Conservation (phyloP, 805 yeast genomes). For the Groenewaldozyma tartarivorans region DNA sequence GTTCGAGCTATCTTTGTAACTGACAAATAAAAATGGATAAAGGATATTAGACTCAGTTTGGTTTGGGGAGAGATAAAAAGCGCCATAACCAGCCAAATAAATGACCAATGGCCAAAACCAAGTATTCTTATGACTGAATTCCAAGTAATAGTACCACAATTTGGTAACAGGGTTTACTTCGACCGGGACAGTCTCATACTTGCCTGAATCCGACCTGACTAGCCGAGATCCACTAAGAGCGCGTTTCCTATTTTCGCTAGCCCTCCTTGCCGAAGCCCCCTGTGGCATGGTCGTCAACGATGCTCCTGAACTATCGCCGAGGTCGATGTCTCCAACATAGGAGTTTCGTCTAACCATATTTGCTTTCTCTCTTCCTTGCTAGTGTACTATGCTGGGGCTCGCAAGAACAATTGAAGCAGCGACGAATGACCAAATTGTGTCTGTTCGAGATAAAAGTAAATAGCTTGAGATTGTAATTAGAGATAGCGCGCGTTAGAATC, state of each 20-base stretch:
- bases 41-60: slow-evolving; percentile 51
- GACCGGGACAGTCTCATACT: slow-evolving; percentile 1
- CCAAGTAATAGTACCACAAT: slow-evolving; percentile 48
- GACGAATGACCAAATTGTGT: not conserved
- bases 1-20: slow-evolving; percentile 46
- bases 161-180: slow-evolving; percentile 19
- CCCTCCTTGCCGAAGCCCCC: slow-evolving; percentile 33
- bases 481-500: no score
- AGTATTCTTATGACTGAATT: slow-evolving; percentile 46
- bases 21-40: slow-evolving; percentile 52
- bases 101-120: slow-evolving; percentile 64
- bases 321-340: slow-evolving; percentile 62
- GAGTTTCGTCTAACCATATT: slow-evolving; percentile 42
- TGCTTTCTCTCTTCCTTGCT: no score
- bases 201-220: not conserved
- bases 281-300: slow-evolving; percentile 59
- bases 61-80: slow-evolving; percentile 47
- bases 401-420: not conserved
- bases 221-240: slow-evolving; percentile 19
- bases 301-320: slow-evolving; percentile 67
- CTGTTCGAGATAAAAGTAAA: not conserved
- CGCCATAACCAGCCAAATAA: slow-evolving; percentile 32
- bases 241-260: slow-evolving; percentile 29
- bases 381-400: not conserved
- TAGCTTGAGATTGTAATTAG: not conserved